A percentile compares a stretch with the other conserved stretches of the same genome.
These are phyloP conservation scores for Linanthus parryae DNA, from an alignment of 148 eudicot genomes.

Conservation along the genomic window DNA sequence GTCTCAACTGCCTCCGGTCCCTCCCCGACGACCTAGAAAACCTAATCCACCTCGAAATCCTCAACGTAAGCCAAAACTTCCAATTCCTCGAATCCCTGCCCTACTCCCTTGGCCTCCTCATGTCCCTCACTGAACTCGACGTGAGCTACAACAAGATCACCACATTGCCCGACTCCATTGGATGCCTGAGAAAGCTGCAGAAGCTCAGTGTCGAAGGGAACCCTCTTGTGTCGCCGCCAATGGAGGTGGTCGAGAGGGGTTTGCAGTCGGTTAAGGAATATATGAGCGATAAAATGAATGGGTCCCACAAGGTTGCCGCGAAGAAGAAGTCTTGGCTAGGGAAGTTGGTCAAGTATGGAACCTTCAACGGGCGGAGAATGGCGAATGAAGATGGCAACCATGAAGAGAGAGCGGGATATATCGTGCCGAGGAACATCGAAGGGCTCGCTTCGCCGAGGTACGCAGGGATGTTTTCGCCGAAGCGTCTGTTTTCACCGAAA, in stretches of 20 bases:
- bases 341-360: constrained; percentile 36
- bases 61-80: constrained; percentile 76
- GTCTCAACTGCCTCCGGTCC: constrained; percentile 65
- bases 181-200: constrained; percentile 54
- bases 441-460: constrained; percentile 58
- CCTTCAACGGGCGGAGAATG: constrained; percentile 27
- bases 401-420: constrained; percentile 23
- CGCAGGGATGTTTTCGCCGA: constrained; percentile 52
- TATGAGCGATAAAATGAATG: constrained; percentile 50
- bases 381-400: too few species aligned
- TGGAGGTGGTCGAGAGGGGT: constrained; percentile 57
- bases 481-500: constrained; percentile 47
- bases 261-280: constrained; percentile 46
- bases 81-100: constrained; percentile 51
- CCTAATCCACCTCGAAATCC: constrained; percentile 46
- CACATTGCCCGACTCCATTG: constrained; percentile 46
- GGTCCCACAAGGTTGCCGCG: constrained; percentile 19
- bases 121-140: constrained; percentile 65
- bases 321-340: constrained; percentile 62
- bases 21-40: constrained; percentile 79
- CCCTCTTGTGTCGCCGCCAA: constrained; percentile 61
- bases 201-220: constrained; percentile 71
- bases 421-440: constrained; percentile 25
- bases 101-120: constrained; percentile 59
- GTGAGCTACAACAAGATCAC: constrained; percentile 62